A percentile compares a stretch with the other conserved stretches of the same genome.
phyloP scores from a whole-genome alignment of 768 basidiomycete species.

The Pisolithus tinctorius region DNA sequence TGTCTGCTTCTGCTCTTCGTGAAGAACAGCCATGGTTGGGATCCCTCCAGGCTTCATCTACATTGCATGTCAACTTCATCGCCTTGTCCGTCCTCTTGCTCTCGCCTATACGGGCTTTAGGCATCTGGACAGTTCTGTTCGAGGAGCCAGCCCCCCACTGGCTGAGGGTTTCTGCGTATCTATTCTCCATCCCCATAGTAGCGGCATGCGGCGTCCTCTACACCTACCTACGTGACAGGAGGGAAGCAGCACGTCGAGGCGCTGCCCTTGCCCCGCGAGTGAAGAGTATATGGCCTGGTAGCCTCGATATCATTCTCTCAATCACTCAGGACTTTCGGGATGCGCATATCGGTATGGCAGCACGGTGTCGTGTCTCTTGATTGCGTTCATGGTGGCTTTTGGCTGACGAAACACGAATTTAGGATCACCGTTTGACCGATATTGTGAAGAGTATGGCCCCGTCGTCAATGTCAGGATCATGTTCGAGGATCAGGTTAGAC shows the following conservation, averaged over 20 bases:
- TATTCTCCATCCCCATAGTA: conserved; percentile 20
- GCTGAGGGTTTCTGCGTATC: conserved; percentile 10
- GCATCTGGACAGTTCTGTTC: conserved; percentile 8
- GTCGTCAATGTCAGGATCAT: conserved; percentile 29
- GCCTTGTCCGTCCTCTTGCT: conserved; percentile 12
- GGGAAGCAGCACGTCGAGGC: conserved; percentile 10
- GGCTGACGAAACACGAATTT: not conserved
- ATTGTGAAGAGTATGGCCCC: conserved; percentile 22
- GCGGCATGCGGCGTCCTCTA: conserved; percentile 29
- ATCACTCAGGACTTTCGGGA: conserved; percentile 15
- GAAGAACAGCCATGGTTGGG: conserved; percentile 11
- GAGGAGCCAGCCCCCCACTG: conserved; percentile 8
- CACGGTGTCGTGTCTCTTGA: not conserved
- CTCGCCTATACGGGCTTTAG: conserved; percentile 11
- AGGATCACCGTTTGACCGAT: conserved; percentile 26
- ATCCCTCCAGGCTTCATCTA: conserved; percentile 30
- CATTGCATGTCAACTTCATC: conserved; percentile 20
- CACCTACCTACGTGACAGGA: conserved; percentile 35
- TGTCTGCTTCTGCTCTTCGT: not conserved
- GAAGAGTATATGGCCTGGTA: conserved; percentile 29
- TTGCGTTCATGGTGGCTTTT: not conserved
- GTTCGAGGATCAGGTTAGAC: conserved; percentile 32
- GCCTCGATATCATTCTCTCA: conserved; percentile 26
- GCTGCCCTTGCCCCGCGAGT: conserved; percentile 26
- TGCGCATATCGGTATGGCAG: conserved; percentile 24